These are phyloP conservation scores for Trichothecium sympodiale DNA, from an alignment of 2,329 filamentous ascomycete genomes.

Conservation along the genomic window DNA sequence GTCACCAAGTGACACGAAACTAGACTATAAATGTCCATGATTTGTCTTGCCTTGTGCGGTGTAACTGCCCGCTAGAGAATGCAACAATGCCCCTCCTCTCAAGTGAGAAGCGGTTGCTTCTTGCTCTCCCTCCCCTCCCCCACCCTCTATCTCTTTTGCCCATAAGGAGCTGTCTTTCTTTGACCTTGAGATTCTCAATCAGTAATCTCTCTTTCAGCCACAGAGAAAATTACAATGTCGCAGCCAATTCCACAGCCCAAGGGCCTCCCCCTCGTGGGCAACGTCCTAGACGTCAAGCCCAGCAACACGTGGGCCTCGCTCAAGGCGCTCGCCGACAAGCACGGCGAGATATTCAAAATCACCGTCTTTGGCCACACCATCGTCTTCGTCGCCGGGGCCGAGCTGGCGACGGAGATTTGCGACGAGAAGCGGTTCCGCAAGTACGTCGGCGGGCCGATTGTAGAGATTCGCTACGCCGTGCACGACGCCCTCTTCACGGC, in stretches of 20 bases:
- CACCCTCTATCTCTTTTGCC: no score
- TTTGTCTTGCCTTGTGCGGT: no score
- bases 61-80: no score
- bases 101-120: no score
- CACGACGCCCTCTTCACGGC: conserved; percentile 43
- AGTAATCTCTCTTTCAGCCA: no score
- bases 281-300: conserved; percentile 22
- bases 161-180: background rate
- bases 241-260: conserved; percentile 22
- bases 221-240: conserved; percentile 20
- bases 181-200: no score
- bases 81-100: no score
- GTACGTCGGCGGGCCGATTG: conserved; percentile 39
- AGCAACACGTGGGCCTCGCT: conserved; percentile 25
- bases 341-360: conserved; percentile 28
- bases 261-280: conserved; percentile 24
- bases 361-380: conserved; percentile 21
- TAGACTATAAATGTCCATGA: no score
- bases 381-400: conserved; percentile 34
- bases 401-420: conserved; percentile 38
- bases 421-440: conserved; percentile 44
- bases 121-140: no score
- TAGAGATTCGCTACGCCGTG: conserved; percentile 38
- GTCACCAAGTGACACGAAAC: no score
- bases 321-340: conserved; percentile 21